Evolutionary conservation across 1,139 yeast species (phyloP), one percentile per base, ranked within the genome.

Genomic region (Sugiyamaella castrensis): DNA sequence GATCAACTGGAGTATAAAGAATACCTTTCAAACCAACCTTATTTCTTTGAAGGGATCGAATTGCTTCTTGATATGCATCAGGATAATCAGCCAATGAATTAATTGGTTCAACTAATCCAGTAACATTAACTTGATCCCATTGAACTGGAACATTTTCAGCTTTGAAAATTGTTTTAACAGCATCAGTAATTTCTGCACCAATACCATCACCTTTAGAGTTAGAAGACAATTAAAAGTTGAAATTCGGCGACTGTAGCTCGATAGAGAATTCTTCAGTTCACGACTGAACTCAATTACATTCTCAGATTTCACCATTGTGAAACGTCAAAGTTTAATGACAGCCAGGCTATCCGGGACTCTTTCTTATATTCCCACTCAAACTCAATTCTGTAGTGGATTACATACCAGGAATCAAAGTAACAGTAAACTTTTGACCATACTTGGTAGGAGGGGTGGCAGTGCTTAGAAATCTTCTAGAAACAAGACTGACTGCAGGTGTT

Each of bases 11-110:
- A 50, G 98, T 92, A 75, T 86, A 85, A 71, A 95, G 80, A 68
- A 91, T 87, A 72, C 98, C 97, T 77, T 92, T 92, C 65, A 92
- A 80, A 66, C 98, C 98, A 65, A 92, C 88, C 76, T 89, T 91
- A 80, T 91, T 92, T 79, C 97, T 86, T 77, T 89, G 87, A 66
- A 92, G 77, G 31, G 97, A 88, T 63, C 84, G 81, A 57, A 92
- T 92, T 53, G 97, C 97, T 71, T 86, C 92, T 61, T 81, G 79
- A 64, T 87, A 91, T 57, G 80, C 82, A 52, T 80, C 85, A 48
- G 76, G 72, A 53, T 64, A 61, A 37, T 53, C 57, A 32, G 51
- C 49, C 47, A 52, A 34, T 37, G 63, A 54, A 50, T 69, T 64
- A 48, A 62, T 65, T 47, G 72, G 66, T 60, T 81, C 81, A 57